These are phyloP conservation scores for Solanum habrochaites DNA, from an alignment of 257 asterid species.

Conservation along the genomic window DNA sequence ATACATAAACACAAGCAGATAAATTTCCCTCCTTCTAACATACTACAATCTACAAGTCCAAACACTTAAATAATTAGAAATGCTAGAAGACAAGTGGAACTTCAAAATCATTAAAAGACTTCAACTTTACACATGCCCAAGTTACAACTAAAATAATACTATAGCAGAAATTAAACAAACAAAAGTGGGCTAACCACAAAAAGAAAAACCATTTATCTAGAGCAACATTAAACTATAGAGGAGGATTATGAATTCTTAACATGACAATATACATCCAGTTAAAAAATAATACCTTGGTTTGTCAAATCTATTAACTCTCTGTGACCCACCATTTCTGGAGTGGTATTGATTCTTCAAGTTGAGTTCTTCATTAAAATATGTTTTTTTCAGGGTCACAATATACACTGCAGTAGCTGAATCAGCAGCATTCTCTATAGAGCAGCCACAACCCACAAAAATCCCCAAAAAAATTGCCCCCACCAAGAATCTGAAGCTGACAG, in stretches of 20 bases:
- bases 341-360: conserved; percentile 26
- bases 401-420: conserved; percentile 42
- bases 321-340: conserved; percentile 19
- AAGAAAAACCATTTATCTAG: no score
- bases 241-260: no score
- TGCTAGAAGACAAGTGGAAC: neutral
- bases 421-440: conserved; percentile 1
- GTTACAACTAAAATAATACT: neutral
- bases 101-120: neutral
- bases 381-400: conserved; percentile 75
- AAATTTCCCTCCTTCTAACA: neutral
- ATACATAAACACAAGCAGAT: neutral
- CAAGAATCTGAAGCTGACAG: conserved; percentile 13
- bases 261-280: neutral
- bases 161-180: neutral
- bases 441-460: conserved; percentile 28
- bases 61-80: neutral
- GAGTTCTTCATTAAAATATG: conserved; percentile 44
- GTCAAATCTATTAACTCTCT: conserved; percentile 33
- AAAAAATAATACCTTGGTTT: conserved; percentile 16
- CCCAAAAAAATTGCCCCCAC: conserved; percentile 31
- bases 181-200: neutral
- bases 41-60: neutral
- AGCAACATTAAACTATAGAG: no score
- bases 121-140: neutral